A percentile compares a stretch with the other conserved stretches of the same genome.
These are phyloP conservation scores for Hypoxylon trugodes DNA, from an alignment of 495 filamentous ascomycete species.

Conservation along the genomic window DNA sequence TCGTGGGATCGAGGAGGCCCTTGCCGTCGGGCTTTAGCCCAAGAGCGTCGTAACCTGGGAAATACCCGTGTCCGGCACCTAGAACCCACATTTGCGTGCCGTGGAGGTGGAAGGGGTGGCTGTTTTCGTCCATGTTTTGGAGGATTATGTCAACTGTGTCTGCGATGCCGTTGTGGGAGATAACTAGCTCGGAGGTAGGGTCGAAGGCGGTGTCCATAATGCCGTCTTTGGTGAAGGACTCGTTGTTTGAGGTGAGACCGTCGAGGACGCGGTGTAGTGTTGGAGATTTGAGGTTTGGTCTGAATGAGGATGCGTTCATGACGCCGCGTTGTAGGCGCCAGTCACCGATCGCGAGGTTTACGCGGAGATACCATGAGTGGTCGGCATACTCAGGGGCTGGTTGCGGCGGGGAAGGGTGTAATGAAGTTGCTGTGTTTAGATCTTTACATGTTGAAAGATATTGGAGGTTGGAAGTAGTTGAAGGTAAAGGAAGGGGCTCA, in stretches of 20 bases:
- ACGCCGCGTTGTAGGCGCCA: slow-evolving; percentile 63
- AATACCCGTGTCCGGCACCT: slow-evolving; percentile 62
- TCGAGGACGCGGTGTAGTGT: slow-evolving; percentile 55
- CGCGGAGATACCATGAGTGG: slow-evolving; percentile 58
- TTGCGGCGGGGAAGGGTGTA: slow-evolving; percentile 49
- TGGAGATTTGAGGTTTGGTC: slow-evolving; percentile 52
- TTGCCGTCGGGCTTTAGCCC: slow-evolving; percentile 35
- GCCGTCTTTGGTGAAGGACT: slow-evolving; percentile 55
- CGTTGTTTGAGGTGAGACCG: slow-evolving; percentile 58
- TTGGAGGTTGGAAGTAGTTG: slow-evolving; percentile 48
- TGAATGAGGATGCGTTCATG: slow-evolving; percentile 64
- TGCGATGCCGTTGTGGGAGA: slow-evolving; percentile 46
- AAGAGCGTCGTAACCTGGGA: slow-evolving; percentile 49
- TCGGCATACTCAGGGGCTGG: slow-evolving; percentile 52
- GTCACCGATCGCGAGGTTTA: slow-evolving; percentile 64
- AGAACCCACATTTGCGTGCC: slow-evolving; percentile 68
- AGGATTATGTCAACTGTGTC: slow-evolving; percentile 70
- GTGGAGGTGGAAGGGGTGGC: slow-evolving; percentile 74
- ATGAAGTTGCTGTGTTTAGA: slow-evolving; percentile 49
- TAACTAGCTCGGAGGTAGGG: slow-evolving; percentile 53
- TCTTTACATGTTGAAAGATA: slow-evolving; percentile 53
- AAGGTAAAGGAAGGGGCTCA: slow-evolving; percentile 41
- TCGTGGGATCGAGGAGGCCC: slow-evolving; percentile 33
- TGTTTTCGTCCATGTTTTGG: slow-evolving; percentile 69
- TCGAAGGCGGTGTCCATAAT: slow-evolving; percentile 63